A percentile compares a stretch with the other conserved stretches of the same genome.
phyloP scores from a whole-genome alignment of 345 rosid genomes.

The Psidium friedrichsthalianum region DNA sequence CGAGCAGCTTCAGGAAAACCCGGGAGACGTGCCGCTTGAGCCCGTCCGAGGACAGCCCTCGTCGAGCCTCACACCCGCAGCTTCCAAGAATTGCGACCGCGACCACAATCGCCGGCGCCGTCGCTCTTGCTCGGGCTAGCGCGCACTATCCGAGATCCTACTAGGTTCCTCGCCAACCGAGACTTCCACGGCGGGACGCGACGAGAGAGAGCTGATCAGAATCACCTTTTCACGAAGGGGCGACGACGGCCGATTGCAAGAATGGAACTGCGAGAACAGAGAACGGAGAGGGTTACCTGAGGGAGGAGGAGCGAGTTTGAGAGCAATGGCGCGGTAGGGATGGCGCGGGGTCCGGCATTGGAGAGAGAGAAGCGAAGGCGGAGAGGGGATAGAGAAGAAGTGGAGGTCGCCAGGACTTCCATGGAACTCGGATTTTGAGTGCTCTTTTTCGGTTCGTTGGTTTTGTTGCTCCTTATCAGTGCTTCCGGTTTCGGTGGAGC shows the following conservation, averaged over 20 bases:
- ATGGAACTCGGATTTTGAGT: constrained; percentile 1
- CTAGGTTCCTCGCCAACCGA: neutral
- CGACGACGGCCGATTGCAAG: neutral
- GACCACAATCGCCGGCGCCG: neutral
- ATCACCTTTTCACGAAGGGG: neutral
- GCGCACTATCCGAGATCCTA: neutral
- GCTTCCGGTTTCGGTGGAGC: neutral
- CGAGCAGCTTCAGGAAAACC: constrained; percentile 29
- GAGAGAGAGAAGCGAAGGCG: constrained; percentile 3
- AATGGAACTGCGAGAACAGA: neutral
- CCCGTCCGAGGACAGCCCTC: constrained; percentile 5
- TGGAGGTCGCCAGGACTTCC: constrained; percentile 46
- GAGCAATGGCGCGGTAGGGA: constrained; percentile 1
- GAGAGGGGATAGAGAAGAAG: neutral
- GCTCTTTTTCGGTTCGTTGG: neutral
- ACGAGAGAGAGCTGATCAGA: neutral
- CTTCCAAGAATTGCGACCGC: neutral
- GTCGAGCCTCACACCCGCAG: neutral
- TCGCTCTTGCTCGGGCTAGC: neutral
- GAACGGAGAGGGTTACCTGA: constrained; percentile 20
- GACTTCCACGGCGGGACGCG: neutral
- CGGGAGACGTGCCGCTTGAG: constrained; percentile 28
- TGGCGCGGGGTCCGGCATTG: neutral
- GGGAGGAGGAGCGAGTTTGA: constrained; percentile 1
- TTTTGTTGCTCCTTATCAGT: neutral